Percentiles rank a stretch among this genome's conserved stretches.
Evolutionary conservation across 352 stramenopile genomes (phyloP).

Genomic region (Phytopythium delawarense): DNA sequence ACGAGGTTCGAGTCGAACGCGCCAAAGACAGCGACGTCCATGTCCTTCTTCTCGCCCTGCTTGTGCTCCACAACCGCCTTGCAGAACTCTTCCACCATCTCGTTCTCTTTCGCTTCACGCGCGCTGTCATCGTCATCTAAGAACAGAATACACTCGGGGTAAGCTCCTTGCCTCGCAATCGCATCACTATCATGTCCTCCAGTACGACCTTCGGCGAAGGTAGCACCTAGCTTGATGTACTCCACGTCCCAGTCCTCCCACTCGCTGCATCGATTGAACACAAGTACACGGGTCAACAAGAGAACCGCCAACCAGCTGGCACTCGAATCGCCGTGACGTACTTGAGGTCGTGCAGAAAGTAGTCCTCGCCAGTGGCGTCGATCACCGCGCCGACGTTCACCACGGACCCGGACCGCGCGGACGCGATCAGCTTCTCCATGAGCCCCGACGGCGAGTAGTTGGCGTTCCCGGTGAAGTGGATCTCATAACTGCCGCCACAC

Average conservation of each 20-base stretch:
- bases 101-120: slow-evolving; percentile 36
- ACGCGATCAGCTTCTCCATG: slow-evolving; percentile 80
- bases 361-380: slow-evolving; percentile 65
- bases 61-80: slow-evolving; percentile 54
- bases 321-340: slow-evolving; percentile 21
- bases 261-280: slow-evolving; percentile 34
- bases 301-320: background rate
- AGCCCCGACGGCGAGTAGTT: slow-evolving; percentile 62
- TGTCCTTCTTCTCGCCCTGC: slow-evolving; percentile 57
- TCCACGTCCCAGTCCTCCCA: slow-evolving; percentile 88
- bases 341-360: slow-evolving; percentile 73
- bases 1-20: slow-evolving; percentile 63
- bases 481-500: slow-evolving; percentile 57
- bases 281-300: background rate
- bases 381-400: slow-evolving; percentile 77
- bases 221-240: slow-evolving; percentile 63
- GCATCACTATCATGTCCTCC: background rate
- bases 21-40: slow-evolving; percentile 74
- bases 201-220: slow-evolving; percentile 31
- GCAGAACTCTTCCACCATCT: slow-evolving; percentile 60
- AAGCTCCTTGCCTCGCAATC: background rate
- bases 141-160: background rate
- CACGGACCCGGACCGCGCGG: slow-evolving; percentile 49
- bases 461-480: slow-evolving; percentile 61
- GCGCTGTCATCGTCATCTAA: slow-evolving; percentile 17